Conservation (phyloP, 371 early-diverging fungal genomes). For the Lichtheimia hyalospora region DNA sequence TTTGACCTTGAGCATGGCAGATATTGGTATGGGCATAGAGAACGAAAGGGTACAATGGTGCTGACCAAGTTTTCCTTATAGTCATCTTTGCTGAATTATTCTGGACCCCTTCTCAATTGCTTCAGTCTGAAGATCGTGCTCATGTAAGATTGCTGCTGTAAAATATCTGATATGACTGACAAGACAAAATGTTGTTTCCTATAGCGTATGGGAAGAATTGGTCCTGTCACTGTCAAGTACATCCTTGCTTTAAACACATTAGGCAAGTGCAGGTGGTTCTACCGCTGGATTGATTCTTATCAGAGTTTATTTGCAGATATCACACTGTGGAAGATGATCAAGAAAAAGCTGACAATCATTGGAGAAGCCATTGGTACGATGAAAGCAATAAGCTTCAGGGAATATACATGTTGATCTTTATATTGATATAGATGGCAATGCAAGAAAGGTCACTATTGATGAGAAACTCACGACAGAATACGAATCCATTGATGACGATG, state of each 20-base stretch:
- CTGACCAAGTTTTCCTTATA: neutral
- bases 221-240: constrained; percentile 58
- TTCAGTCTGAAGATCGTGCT: constrained; percentile 51
- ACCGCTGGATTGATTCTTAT: neutral
- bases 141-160: constrained; percentile 18
- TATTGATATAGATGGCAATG: too few species aligned
- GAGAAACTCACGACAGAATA: too few species aligned
- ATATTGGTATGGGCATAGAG: constrained; percentile 28
- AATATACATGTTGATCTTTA: too few species aligned
- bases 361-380: constrained; percentile 29
- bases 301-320: constrained; percentile 20
- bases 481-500: too few species aligned
- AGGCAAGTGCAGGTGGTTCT: constrained; percentile 39
- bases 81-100: constrained; percentile 71
- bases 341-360: constrained; percentile 34
- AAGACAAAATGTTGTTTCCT: constrained; percentile 1
- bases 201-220: constrained; percentile 54
- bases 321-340: constrained; percentile 38
- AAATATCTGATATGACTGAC: neutral
- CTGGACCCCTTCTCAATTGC: constrained; percentile 64
- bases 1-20: constrained; percentile 58
- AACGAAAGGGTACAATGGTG: neutral
- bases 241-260: constrained; percentile 53
- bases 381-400: too few species aligned
- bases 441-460: too few species aligned